Base-by-base conservation (phyloP, 116 monocot genomes). In the Posidonia oceanica region DNA sequence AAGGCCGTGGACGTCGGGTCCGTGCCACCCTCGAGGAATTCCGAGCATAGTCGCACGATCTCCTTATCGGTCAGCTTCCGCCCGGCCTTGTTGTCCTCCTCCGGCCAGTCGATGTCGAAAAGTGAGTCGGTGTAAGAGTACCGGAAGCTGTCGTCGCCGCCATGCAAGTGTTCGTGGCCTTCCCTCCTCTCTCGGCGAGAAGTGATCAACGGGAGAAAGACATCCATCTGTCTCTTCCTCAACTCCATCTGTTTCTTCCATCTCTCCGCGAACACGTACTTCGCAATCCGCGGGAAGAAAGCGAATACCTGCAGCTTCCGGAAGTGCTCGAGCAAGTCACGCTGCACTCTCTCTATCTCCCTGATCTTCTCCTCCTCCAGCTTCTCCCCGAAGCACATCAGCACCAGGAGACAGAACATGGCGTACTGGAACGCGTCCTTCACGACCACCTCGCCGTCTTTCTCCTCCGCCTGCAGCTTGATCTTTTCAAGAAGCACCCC, bases 1-100 rank as follows among this genome's bases (percentile, higher is more conserved):
- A n/a, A n/a, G n/a, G n/a, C n/a, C n/a, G n/a, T n/a, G n/a, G n/a
- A 51, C 0, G 94, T 90, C 2, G 94, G 87, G 71, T 84, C 94
- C 0, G 81, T 85, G 17, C 94, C 94, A 10, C 73, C 87, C 54
- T 59, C 75, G 40, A 94, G 23, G 73, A 94, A 85, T 77, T 94
- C 94, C 7, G 84, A 72, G 75, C 93, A 89, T 37, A 93, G 77
- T 36, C 59, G 58, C 36, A 89, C 79, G 17, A 85, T 83, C 81
- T 94, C 93, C 14, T 70, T 81, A 12, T 89, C 85, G 6, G 14
- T 83, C 17, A 89, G n/a, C n/a, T n/a, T n/a, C n/a, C n/a, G n/a
- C n/a, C n/a, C n/a, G n/a, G n/a, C n/a, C n/a, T n/a, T n/a, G n/a
- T n/a, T n/a, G n/a, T n/a, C n/a, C n/a, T n/a, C n/a, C n/a, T n/a